Conservation (phyloP, 2,329 filamentous ascomycete species). For the Penicillium glabrum region DNA sequence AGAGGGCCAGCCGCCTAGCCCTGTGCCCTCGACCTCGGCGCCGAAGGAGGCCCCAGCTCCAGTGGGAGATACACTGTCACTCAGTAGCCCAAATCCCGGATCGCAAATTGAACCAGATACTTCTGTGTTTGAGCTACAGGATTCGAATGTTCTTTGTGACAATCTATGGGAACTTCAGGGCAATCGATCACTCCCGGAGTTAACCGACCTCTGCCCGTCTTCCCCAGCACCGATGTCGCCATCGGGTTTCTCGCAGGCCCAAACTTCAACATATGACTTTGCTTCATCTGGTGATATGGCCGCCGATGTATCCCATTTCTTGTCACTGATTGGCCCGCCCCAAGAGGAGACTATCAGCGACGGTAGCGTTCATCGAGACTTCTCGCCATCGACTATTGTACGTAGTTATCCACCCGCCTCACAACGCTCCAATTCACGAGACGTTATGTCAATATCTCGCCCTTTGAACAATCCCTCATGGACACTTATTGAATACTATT, state of each 20-base stretch:
- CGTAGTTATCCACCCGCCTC: slow-evolving; percentile 32
- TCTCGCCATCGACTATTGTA: slow-evolving; percentile 34
- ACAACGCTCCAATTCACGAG: slow-evolving; percentile 19
- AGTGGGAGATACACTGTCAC: slow-evolving; percentile 1
- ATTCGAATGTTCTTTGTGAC: slow-evolving; percentile 24
- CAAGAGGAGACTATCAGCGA: slow-evolving; percentile 13
- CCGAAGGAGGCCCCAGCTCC: slow-evolving; percentile 7
- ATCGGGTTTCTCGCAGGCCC: slow-evolving; percentile 14
- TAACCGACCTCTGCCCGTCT: slow-evolving; percentile 31
- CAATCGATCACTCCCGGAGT: slow-evolving; percentile 30
- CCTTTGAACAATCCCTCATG: slow-evolving; percentile 52
- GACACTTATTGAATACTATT: slow-evolving; percentile 63
- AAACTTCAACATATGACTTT: slow-evolving; percentile 19
- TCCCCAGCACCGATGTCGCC: slow-evolving; percentile 19
- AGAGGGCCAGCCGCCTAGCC: slow-evolving; percentile 11
- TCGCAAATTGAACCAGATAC: slow-evolving; percentile 4
- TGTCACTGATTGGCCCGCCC: slow-evolving; percentile 25
- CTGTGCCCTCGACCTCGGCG: slow-evolving; percentile 11
- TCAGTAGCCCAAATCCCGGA: slow-evolving; percentile 2
- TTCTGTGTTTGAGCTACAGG: slow-evolving; percentile 15
- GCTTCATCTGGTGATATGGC: slow-evolving; percentile 17
- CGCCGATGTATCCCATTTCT: slow-evolving; percentile 24
- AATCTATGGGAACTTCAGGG: slow-evolving; percentile 33
- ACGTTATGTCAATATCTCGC: slow-evolving; percentile 38
- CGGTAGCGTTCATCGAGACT: slow-evolving; percentile 21